Percentiles rank a stretch among this genome's conserved stretches.
phyloP scores from a whole-genome alignment of 257 asterid species.

The Sherardia arvensis region DNA sequence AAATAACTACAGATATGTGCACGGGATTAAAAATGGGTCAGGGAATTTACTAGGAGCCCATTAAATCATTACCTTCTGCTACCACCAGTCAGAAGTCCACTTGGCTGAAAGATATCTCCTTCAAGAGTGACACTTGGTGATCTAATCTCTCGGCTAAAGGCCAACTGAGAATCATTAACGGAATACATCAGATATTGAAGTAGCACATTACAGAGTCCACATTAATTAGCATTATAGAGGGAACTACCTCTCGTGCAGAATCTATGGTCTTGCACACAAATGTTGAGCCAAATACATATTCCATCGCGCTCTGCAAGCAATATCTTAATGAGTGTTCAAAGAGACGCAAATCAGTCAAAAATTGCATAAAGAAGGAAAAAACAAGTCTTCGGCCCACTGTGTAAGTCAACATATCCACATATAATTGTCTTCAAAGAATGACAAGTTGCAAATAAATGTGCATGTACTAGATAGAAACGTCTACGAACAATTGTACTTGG shows the following conservation, averaged over 20 bases:
- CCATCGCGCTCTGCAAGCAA: conserved; percentile 83
- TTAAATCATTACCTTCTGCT: conserved; percentile 67
- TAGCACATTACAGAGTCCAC: not conserved
- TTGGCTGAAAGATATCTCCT: conserved; percentile 94
- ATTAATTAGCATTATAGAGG: conserved; percentile 1
- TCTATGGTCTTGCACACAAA: conserved; percentile 86
- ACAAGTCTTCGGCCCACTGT: not conserved
- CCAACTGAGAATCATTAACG: conserved; percentile 45
- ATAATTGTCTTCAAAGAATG: not conserved
- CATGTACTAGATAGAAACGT: not conserved
- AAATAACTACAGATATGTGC: conserved; percentile 1
- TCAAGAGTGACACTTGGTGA: conserved; percentile 71
- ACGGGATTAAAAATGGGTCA: not conserved
- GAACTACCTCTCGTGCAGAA: conserved; percentile 77
- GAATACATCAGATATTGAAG: conserved; percentile 6
- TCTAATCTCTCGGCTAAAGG: conserved; percentile 57
- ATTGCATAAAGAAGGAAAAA: not conserved
- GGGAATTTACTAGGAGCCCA: conserved; percentile 5
- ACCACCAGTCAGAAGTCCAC: conserved; percentile 96
- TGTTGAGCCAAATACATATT: conserved; percentile 88
- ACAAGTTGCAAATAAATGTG: not conserved
- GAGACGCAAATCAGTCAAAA: not conserved
- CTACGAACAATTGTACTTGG: not conserved
- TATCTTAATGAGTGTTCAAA: not conserved
- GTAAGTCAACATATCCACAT: not conserved